These are phyloP conservation scores for Ascochyta rabiei DNA, from an alignment of 2,329 filamentous ascomycete species.

Conservation along the genomic window DNA sequence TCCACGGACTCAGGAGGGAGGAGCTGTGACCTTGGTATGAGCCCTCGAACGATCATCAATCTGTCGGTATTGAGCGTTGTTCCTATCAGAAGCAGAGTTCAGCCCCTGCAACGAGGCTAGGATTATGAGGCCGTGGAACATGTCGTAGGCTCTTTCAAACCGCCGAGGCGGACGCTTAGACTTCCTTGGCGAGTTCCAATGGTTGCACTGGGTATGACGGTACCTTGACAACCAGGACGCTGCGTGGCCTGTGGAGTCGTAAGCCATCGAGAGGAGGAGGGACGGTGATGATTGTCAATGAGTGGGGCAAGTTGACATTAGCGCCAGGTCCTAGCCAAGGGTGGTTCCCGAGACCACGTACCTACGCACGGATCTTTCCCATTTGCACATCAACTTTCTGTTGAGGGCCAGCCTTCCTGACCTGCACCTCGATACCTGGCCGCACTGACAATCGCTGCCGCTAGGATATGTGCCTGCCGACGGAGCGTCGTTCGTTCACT, in stretches of 20 bases:
- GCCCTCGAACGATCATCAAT: constrained; percentile 3
- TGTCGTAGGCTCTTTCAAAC: background rate
- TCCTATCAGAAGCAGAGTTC: constrained; percentile 3
- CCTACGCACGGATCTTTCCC: background rate
- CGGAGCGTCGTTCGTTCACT: background rate
- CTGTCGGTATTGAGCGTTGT: background rate
- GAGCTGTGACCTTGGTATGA: constrained; percentile 7
- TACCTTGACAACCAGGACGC: background rate
- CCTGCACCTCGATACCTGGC: constrained; percentile 1
- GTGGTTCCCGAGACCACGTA: background rate
- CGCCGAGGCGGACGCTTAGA: constrained; percentile 3
- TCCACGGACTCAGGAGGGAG: constrained; percentile 7
- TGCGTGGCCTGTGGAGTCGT: constrained; percentile 4
- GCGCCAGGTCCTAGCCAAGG: constrained; percentile 5
- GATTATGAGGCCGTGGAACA: background rate
- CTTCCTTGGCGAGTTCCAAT: constrained; percentile 3
- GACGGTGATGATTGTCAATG: background rate
- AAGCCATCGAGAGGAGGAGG: background rate
- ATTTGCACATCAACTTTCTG: background rate
- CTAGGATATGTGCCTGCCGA: background rate
- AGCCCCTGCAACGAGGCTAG: constrained; percentile 1
- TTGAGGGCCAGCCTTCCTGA: constrained; percentile 2
- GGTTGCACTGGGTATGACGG: background rate
- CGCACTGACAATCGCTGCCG: background rate
- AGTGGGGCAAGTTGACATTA: constrained; percentile 3